Base-by-base conservation (phyloP, 2,329 filamentous ascomycete genomes). In the Penicillium olsonii region DNA sequence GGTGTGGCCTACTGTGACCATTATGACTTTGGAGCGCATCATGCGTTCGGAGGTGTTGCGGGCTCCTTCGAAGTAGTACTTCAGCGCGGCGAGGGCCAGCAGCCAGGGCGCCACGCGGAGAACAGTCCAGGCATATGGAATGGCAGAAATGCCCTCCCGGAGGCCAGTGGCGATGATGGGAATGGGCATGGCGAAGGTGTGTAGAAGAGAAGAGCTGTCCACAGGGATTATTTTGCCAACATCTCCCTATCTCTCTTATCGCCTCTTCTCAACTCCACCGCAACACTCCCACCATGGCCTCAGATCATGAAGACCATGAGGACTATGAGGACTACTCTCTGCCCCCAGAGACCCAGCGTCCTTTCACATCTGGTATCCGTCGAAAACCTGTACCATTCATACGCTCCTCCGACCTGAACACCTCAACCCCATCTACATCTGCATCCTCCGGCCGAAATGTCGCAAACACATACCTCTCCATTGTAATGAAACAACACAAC, bases 1-100 rank as follows among this genome's bases (percentile, higher is more conserved):
- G n/a, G 22, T 27, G 22, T 33, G 8, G 18, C 74, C 43, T 78
- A 86, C 92, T 15, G 94, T 99, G 44, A 99, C 83, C 78, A 99
- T 86, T 37, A 96, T 81, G 41, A 99, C 90, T 67, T 95, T 95
- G 40, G 90, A 91, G 71, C 96, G 91, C 85, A 99, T 91, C 47
- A 87, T 80, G 51, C 90, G 82, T 67, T 96, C 91, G 20, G 88
- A 82, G 35, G 72, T 74, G 70, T 94, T 96, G 59, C 72, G 75
- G 11, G 85, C 82, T 59, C 94, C 95, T 56, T 84, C 83, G 63
- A 87, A 88, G 75, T 87, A 96, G 64, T 78, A 78, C 77, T 96
- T 97, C 56, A 87, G 64, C 47, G 80, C 64, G 50, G 75, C 78
- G 20, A 88, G 55, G 8, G 83, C 49, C 14, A 73, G 68, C 31